Percentiles rank a stretch among this genome's conserved stretches.
These are phyloP conservation scores for Papiliotrema fonsecae DNA, from an alignment of 1,284 basidiomycete species.

Conservation along the genomic window DNA sequence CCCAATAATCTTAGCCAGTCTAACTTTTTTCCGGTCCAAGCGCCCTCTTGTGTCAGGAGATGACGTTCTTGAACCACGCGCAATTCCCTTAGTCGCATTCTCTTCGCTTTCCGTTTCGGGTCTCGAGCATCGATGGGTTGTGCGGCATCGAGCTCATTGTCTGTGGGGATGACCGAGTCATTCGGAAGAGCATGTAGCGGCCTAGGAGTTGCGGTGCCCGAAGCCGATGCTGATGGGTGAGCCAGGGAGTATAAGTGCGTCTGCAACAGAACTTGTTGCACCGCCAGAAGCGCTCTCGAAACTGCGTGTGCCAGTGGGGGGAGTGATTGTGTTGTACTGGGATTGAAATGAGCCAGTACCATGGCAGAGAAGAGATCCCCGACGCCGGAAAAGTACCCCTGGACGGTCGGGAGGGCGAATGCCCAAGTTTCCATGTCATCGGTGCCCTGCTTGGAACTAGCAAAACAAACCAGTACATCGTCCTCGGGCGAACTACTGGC, in stretches of 20 bases:
- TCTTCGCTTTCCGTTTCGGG: conserved; percentile 59
- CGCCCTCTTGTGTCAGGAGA: conserved; percentile 26
- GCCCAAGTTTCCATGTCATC: conserved; percentile 55
- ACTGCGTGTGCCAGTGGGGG: conserved; percentile 57
- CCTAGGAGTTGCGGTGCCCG: conserved; percentile 26
- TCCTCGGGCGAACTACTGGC: conserved; percentile 9
- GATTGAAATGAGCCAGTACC: conserved; percentile 71
- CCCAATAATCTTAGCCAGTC: too few species aligned
- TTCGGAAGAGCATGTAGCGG: conserved; percentile 17
- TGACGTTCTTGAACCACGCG: conserved; percentile 68
- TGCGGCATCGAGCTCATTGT: conserved; percentile 64
- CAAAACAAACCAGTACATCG: conserved; percentile 69
- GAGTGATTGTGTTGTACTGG: conserved; percentile 1
- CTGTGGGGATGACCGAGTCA: conserved; percentile 49
- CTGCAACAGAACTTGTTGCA: conserved; percentile 72
- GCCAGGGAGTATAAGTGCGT: conserved; percentile 57
- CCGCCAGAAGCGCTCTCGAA: conserved; percentile 68
- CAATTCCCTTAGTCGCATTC: conserved; percentile 78
- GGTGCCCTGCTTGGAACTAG: conserved; percentile 52
- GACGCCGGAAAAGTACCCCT: conserved; percentile 92
- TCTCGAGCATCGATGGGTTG: conserved; percentile 47
- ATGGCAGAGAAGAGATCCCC: conserved; percentile 96
- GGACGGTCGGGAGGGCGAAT: conserved; percentile 69
- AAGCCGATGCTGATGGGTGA: conserved; percentile 6
- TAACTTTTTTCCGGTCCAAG: conserved; percentile 33